Evolutionary conservation across 2,329 filamentous ascomycete species (phyloP).

Genomic region (Claviceps cyperi): DNA sequence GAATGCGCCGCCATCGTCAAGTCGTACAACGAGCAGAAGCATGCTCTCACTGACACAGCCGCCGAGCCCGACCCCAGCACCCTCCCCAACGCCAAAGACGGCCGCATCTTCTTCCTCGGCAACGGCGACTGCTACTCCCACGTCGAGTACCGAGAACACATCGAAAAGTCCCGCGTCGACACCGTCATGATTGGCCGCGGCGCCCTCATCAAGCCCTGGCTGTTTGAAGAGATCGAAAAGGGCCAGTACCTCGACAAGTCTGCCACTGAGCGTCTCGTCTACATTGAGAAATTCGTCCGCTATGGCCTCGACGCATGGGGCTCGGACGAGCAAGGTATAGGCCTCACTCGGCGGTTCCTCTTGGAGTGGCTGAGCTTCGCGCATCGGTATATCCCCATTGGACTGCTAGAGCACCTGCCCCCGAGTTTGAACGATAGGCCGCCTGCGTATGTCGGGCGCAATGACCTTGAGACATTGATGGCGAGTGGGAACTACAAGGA

Average conservation of each 20-base stretch:
- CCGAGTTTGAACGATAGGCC: slow-evolving; percentile 81
- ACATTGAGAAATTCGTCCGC: slow-evolving; percentile 78
- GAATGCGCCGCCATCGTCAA: slow-evolving; percentile 79
- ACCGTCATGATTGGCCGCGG: slow-evolving; percentile 96
- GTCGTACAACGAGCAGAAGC: slow-evolving; percentile 56
- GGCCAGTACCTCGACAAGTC: slow-evolving; percentile 95
- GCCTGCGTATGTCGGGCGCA: slow-evolving; percentile 66
- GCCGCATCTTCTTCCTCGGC: slow-evolving; percentile 78
- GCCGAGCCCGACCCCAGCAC: slow-evolving; percentile 63
- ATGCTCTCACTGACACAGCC: slow-evolving; percentile 57
- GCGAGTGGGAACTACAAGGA: slow-evolving; percentile 85
- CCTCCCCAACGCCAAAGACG: slow-evolving; percentile 48
- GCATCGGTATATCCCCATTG: slow-evolving; percentile 80
- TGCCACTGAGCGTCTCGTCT: slow-evolving; percentile 66
- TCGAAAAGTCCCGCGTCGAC: slow-evolving; percentile 69
- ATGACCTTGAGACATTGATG: slow-evolving; percentile 88
- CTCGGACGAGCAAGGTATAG: slow-evolving; percentile 84
- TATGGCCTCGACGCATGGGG: slow-evolving; percentile 94
- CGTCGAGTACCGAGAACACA: slow-evolving; percentile 66
- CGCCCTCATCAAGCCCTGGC: slow-evolving; percentile 92
- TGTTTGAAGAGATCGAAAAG: slow-evolving; percentile 89
- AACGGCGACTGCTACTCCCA: slow-evolving; percentile 97
- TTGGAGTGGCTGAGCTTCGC: slow-evolving; percentile 94
- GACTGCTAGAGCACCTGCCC: slow-evolving; percentile 75
- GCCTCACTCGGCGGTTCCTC: slow-evolving; percentile 79